phyloP scores from a whole-genome alignment of 768 basidiomycete species.

The Mycena metata region DNA sequence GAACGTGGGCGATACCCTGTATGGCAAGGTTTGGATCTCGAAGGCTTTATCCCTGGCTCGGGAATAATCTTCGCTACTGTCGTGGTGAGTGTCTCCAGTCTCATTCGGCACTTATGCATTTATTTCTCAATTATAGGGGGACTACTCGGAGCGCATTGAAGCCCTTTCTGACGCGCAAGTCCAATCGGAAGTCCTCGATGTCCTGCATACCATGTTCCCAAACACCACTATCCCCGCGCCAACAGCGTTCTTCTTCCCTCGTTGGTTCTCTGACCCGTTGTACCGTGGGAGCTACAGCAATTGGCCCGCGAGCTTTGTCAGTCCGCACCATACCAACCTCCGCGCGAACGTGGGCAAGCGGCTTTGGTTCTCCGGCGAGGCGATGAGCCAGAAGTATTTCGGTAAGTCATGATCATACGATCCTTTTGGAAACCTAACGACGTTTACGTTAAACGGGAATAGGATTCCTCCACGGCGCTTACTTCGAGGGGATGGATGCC shows the following conservation, averaged over 20 bases:
- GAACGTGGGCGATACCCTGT: constrained; percentile 74
- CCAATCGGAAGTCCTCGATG: constrained; percentile 65
- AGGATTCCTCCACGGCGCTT: no score
- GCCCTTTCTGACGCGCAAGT: constrained; percentile 61
- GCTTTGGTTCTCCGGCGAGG: constrained; percentile 77
- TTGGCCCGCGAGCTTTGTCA: constrained; percentile 75
- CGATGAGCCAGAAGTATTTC: constrained; percentile 68
- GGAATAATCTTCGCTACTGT: constrained; percentile 69
- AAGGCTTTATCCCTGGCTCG: constrained; percentile 71
- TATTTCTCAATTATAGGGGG: constrained; percentile 58
- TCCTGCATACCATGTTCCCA: constrained; percentile 73
- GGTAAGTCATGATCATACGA: constrained; percentile 53
- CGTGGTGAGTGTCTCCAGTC: constrained; percentile 44
- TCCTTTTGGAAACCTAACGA: no score
- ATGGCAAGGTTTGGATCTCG: constrained; percentile 75
- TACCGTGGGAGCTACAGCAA: constrained; percentile 77
- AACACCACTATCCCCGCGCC: constrained; percentile 67
- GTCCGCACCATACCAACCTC: constrained; percentile 67
- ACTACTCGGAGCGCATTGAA: constrained; percentile 72
- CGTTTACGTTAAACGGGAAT: no score
- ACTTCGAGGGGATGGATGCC: no score
- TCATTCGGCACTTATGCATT: not conserved
- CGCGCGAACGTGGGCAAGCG: constrained; percentile 62
- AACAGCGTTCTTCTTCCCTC: constrained; percentile 64
- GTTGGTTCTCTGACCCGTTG: constrained; percentile 67